These are phyloP conservation scores for Globisporangium acanthophoron DNA, from an alignment of 352 stramenopile genomes.

Conservation along the genomic window DNA sequence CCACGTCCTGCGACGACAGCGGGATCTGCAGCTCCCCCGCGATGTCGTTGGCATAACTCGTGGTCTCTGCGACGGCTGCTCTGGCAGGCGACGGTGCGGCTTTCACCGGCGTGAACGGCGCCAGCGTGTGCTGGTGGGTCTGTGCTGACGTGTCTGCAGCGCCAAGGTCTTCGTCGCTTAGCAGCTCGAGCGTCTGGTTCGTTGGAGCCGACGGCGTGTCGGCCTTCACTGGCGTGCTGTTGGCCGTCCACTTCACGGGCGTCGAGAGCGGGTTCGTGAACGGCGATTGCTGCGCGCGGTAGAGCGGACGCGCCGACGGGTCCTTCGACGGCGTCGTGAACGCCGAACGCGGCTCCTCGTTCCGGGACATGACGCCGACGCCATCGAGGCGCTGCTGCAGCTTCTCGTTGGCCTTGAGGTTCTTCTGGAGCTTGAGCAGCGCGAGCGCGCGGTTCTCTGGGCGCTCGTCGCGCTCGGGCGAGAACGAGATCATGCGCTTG, in stretches of 20 bases:
- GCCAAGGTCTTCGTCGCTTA: constrained; percentile 7
- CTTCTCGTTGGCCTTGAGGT: constrained; percentile 67
- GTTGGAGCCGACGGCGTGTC: constrained; percentile 12
- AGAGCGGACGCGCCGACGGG: not conserved
- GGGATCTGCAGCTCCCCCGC: not conserved
- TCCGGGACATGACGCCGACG: constrained; percentile 9
- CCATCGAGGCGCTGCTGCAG: constrained; percentile 57
- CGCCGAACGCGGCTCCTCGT: constrained; percentile 11
- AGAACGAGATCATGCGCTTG: constrained; percentile 83
- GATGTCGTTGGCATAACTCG: not conserved
- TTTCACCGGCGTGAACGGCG: constrained; percentile 7
- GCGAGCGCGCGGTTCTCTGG: constrained; percentile 46
- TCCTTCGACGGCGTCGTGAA: constrained; percentile 15
- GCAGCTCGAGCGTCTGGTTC: constrained; percentile 8
- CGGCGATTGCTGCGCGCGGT: constrained; percentile 3
- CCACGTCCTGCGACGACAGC: not conserved
- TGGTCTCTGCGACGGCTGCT: not conserved
- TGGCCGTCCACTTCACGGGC: not conserved
- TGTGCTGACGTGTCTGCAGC: not conserved
- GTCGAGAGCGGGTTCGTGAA: constrained; percentile 1
- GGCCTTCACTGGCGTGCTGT: constrained; percentile 6
- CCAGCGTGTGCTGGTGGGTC: not conserved
- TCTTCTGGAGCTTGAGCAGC: constrained; percentile 58
- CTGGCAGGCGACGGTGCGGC: not conserved
- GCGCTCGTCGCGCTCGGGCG: constrained; percentile 49